Evolutionary conservation across 2,329 filamentous ascomycete species (phyloP).

Genomic region (Hypoxylon sp.): DNA sequence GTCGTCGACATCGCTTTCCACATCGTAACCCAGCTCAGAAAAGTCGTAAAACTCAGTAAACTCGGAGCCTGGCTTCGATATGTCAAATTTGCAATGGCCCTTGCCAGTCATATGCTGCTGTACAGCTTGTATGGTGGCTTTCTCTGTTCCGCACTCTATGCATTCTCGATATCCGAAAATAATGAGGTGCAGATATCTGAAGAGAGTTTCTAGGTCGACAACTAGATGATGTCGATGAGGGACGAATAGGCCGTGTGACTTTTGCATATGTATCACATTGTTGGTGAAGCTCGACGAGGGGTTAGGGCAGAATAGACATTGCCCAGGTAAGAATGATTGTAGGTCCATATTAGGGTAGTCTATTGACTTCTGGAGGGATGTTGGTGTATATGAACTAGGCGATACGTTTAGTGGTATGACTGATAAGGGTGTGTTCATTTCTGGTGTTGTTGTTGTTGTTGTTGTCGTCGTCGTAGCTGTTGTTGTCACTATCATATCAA

Average conservation of each 20-base stretch:
- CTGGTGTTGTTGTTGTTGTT: too few species aligned
- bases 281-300: constrained; percentile 17
- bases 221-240: constrained; percentile 49
- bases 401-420: too few species aligned
- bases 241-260: constrained; percentile 56
- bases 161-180: constrained; percentile 60
- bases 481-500: too few species aligned
- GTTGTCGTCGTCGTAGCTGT: too few species aligned
- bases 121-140: constrained; percentile 52
- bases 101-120: constrained; percentile 53
- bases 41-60: constrained; percentile 44
- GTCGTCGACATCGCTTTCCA: constrained; percentile 9
- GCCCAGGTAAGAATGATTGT: too few species aligned
- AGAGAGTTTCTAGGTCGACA: constrained; percentile 56
- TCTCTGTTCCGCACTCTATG: constrained; percentile 56
- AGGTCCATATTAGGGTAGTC: too few species aligned
- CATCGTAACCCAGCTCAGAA: constrained; percentile 23
- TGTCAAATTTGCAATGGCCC: constrained; percentile 40
- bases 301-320: constrained; percentile 39
- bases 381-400: too few species aligned
- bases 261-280: constrained; percentile 55
- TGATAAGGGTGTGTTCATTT: too few species aligned
- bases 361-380: too few species aligned
- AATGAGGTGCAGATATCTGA: constrained; percentile 58
- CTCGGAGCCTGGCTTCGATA: constrained; percentile 37